These are phyloP conservation scores for Fallopia convolvulus DNA, from an alignment of 148 eudicot genomes.

Conservation along the genomic window DNA sequence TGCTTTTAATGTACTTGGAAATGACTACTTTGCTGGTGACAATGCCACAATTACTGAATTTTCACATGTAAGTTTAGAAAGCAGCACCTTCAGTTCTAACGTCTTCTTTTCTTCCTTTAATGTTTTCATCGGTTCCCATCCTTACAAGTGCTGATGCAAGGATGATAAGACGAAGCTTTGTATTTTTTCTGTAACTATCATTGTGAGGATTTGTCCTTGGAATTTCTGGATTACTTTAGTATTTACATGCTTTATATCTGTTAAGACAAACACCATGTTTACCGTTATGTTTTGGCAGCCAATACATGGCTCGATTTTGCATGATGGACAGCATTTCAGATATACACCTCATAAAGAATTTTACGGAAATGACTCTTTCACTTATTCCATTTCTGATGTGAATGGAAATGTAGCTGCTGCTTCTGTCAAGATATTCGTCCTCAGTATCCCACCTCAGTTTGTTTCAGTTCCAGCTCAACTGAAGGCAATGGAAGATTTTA, in stretches of 20 bases:
- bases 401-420: slow-evolving; percentile 64
- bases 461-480: slow-evolving; percentile 50
- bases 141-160: not conserved
- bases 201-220: not conserved
- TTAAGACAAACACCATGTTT: not conserved
- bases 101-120: not conserved
- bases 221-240: too few relatives aligned
- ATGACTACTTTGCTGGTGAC: slow-evolving; percentile 61
- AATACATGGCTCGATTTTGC: slow-evolving; percentile 64
- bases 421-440: slow-evolving; percentile 47
- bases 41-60: slow-evolving; percentile 40
- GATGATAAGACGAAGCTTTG: not conserved
- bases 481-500: slow-evolving; percentile 60
- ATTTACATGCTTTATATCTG: not conserved
- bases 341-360: slow-evolving; percentile 85
- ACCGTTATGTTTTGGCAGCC: slow-evolving; percentile 50
- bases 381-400: slow-evolving; percentile 47
- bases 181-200: too few relatives aligned
- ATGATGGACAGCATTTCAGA: slow-evolving; percentile 46
- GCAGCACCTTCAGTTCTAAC: not conserved
- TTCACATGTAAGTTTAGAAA: slow-evolving; percentile 41
- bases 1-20: slow-evolving; percentile 53
- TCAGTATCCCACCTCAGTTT: slow-evolving; percentile 83
- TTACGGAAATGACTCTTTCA: slow-evolving; percentile 73
- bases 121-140: not conserved